phyloP scores from a whole-genome alignment of 768 basidiomycete genomes.

The Leucosporidium creatinivorum region DNA sequence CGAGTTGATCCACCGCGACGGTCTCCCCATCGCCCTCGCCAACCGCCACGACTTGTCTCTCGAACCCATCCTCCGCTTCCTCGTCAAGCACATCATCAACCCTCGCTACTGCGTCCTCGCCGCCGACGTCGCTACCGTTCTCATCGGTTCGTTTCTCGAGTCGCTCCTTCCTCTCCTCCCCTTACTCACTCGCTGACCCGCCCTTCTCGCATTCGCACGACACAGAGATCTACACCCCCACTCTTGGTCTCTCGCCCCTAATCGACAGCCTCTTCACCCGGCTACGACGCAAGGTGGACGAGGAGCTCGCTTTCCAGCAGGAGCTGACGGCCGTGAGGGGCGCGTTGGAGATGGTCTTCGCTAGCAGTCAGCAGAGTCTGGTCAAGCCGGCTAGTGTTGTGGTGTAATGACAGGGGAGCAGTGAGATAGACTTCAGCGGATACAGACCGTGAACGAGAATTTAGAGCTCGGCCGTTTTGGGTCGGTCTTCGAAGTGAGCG shows the following conservation, averaged over 20 bases:
- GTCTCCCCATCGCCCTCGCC: slow-evolving; percentile 70
- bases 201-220: background rate
- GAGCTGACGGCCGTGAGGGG: slow-evolving; percentile 76
- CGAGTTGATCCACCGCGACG: slow-evolving; percentile 87
- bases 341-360: slow-evolving; percentile 74
- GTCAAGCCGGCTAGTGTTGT: background rate
- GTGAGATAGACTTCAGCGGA: too few relatives aligned
- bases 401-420: too few relatives aligned
- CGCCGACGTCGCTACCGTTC: slow-evolving; percentile 66
- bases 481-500: too few relatives aligned
- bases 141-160: slow-evolving; percentile 70
- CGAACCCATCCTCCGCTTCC: slow-evolving; percentile 78
- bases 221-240: slow-evolving; percentile 80
- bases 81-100: slow-evolving; percentile 76
- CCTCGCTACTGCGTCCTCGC: slow-evolving; percentile 88
- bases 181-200: background rate
- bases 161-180: background rate
- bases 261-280: slow-evolving; percentile 79
- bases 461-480: too few relatives aligned
- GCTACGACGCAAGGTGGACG: slow-evolving; percentile 71
- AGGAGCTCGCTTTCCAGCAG: slow-evolving; percentile 79
- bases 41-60: slow-evolving; percentile 89
- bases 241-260: slow-evolving; percentile 87
- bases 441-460: too few relatives aligned
- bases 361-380: slow-evolving; percentile 8